Conservation (phyloP, 768 basidiomycete species). For the Lactarius trivialis region DNA sequence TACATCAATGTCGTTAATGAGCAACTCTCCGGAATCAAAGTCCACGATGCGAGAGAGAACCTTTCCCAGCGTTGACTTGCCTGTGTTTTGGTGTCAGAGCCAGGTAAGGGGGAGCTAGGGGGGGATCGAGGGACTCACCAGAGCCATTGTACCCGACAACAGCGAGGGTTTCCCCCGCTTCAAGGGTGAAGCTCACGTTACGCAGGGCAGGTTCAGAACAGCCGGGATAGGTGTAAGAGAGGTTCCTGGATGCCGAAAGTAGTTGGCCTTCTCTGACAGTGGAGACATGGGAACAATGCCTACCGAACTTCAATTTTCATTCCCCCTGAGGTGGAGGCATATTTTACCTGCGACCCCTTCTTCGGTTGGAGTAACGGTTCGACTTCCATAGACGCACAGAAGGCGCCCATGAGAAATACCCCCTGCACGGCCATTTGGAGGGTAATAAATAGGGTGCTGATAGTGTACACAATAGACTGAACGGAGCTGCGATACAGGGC, state of each 20-base stretch:
- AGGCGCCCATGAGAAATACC: slow-evolving; percentile 82
- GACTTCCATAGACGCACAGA: slow-evolving; percentile 68
- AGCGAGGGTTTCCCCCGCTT: slow-evolving; percentile 74
- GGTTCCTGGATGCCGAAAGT: slow-evolving; percentile 33
- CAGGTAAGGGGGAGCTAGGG: neutral
- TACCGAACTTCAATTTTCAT: slow-evolving; percentile 69
- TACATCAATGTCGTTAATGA: slow-evolving; percentile 65
- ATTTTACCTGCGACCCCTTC: slow-evolving; percentile 45
- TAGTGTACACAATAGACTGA: slow-evolving; percentile 61
- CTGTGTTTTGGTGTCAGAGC: slow-evolving; percentile 34
- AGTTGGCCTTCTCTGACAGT: slow-evolving; percentile 1
- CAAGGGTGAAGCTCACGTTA: slow-evolving; percentile 62
- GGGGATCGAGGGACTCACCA: slow-evolving; percentile 37
- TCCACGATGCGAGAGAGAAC: slow-evolving; percentile 73
- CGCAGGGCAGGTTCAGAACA: slow-evolving; percentile 57
- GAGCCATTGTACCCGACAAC: slow-evolving; percentile 84
- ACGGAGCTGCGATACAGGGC: slow-evolving; percentile 76
- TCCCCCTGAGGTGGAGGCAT: slow-evolving; percentile 45
- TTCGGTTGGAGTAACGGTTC: slow-evolving; percentile 61
- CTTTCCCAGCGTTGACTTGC: slow-evolving; percentile 84
- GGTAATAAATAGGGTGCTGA: slow-evolving; percentile 55
- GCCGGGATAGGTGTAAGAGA: slow-evolving; percentile 80
- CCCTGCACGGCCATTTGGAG: slow-evolving; percentile 74
- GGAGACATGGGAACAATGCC: slow-evolving; percentile 20
- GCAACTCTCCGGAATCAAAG: slow-evolving; percentile 61